Percentiles rank a stretch among this genome's conserved stretches.
Evolutionary conservation across 2,329 filamentous ascomycete species (phyloP).

Genomic region (Trichoderma aggressivum): DNA sequence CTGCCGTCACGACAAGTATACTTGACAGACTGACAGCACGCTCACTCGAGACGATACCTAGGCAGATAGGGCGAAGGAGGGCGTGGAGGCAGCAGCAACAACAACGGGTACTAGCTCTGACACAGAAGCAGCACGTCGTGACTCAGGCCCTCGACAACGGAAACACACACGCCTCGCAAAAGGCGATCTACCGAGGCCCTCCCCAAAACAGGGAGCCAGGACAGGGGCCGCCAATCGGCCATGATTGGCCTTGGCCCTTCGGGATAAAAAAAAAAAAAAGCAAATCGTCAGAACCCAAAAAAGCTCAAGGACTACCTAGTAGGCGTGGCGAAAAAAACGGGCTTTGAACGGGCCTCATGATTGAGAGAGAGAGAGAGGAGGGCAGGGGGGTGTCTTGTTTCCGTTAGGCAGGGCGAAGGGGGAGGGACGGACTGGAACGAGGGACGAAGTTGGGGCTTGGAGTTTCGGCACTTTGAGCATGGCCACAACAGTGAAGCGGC

Average conservation of each 20-base stretch:
- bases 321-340: not conserved
- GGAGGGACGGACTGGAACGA: not conserved
- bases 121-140: not conserved
- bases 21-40: not conserved
- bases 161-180: not conserved
- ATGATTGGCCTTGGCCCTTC: not conserved
- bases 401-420: not conserved
- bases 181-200: conserved; percentile 4
- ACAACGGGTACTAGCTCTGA: conserved; percentile 2
- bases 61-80: not conserved
- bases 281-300: not conserved
- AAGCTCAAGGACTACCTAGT: not conserved
- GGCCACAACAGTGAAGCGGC: conserved; percentile 6
- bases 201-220: not conserved
- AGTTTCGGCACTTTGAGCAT: not conserved
- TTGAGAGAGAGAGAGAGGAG: not conserved
- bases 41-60: conserved; percentile 1
- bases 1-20: not conserved
- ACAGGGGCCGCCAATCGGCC: not conserved
- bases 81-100: not conserved
- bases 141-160: not conserved
- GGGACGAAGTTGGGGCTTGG: not conserved
- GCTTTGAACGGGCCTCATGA: conserved; percentile 5
- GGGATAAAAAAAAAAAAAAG: not conserved
- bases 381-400: not conserved